Percentiles rank a stretch among this genome's conserved stretches.
Conservation (phyloP, 257 asterid genomes). For the Scutellaria barbata region DNA sequence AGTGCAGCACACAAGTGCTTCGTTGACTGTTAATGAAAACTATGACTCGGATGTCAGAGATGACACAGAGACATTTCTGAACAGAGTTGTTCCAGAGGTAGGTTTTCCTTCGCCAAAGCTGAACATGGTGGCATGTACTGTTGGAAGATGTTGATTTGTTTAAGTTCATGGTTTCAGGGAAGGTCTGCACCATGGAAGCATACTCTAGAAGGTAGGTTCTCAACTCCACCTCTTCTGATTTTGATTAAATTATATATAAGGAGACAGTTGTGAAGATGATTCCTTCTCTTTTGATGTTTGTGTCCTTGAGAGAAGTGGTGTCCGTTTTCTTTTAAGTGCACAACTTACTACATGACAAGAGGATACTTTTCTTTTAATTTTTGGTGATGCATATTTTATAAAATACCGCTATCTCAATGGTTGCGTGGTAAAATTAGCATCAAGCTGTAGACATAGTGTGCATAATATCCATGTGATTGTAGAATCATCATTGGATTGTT, state of each 20-base stretch:
- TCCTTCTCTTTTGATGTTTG: neutral
- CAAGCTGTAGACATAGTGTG: no score
- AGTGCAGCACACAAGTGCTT: slow-evolving; percentile 99
- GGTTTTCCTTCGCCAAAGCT: slow-evolving; percentile 32
- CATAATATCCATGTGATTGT: neutral
- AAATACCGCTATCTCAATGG: slow-evolving; percentile 1
- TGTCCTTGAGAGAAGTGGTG: slow-evolving; percentile 5
- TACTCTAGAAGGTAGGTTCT: slow-evolving; percentile 75
- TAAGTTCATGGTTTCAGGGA: slow-evolving; percentile 62
- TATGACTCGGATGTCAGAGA: slow-evolving; percentile 93
- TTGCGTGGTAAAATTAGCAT: neutral
- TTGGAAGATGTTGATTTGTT: slow-evolving; percentile 35
- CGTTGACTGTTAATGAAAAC: slow-evolving; percentile 93
- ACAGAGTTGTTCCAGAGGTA: slow-evolving; percentile 92
- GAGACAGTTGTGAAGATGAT: slow-evolving; percentile 5
- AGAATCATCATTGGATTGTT: neutral
- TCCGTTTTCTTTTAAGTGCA: neutral
- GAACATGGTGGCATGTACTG: slow-evolving; percentile 22
- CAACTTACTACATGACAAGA: neutral
- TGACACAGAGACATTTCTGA: slow-evolving; percentile 91
- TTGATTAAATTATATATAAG: slow-evolving; percentile 1
- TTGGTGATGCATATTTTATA: slow-evolving; percentile 23
- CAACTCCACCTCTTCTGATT: neutral
- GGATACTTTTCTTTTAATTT: neutral
- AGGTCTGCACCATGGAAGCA: slow-evolving; percentile 93